Base-by-base conservation (phyloP, 345 rosid species). In the Linum tenue region DNA sequence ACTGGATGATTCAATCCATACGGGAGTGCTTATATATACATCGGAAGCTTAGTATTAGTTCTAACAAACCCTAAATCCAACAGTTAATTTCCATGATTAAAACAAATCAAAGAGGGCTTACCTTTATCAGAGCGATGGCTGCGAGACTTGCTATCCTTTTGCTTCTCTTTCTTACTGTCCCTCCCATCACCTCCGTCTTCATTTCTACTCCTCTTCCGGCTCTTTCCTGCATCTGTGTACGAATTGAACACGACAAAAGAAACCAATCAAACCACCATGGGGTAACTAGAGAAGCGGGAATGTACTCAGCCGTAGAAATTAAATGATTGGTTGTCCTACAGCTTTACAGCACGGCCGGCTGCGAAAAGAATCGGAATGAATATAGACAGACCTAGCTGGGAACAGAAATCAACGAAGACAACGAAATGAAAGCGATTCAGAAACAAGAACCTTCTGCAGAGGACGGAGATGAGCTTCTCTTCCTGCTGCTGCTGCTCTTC, bases 61-160 rank as follows among this genome's bases (percentile, higher is more conserved):
- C 9, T 8, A 16, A 17, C 16, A 56, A 56, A n/a, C 7, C 59
- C 2, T 1, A 16, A 56, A 56, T 9, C 31, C 6, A 35, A 4
- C 37, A 56, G 37, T 31, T 16, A 6, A 44, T 2, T 39, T 10
- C 53, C 36, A 10, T 14, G 2, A 51, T 38, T 2, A 35, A 63
- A 37, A 35, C 35, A 36, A 31, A 56, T 3, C 43, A 69, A 12
- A 40, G 6, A 39, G 37, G 64, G 60, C 55, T 55, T 59, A 83
- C 91, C 90, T 80, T 86, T 69, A 64, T 71, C 76, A 17, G 94
- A 82, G 56, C 68, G 73, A 67, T 81, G 87, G 71, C 74, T 85
- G 67, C 62, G 87, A 76, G 91, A 80, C 67, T 83, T 89, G 69
- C 79, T 81, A 1, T 75, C 83, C 71, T 75, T 80, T 59, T 69